Evolutionary conservation across 2,329 filamentous ascomycete genomes (phyloP), one percentile per base, ranked within the genome.

Genomic region (Waltergamsia citrina): DNA sequence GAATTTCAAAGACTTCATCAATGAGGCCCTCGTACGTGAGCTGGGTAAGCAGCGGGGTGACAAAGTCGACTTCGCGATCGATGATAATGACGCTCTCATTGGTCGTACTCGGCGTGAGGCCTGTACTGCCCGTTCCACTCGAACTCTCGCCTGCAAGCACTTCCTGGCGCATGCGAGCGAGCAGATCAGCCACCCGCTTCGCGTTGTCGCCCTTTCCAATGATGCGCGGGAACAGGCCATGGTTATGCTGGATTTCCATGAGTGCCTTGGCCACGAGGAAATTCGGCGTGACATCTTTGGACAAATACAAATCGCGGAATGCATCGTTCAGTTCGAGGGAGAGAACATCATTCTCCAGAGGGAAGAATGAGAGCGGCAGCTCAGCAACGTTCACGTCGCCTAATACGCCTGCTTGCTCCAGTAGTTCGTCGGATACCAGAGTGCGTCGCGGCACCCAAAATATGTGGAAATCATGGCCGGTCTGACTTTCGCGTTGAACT

Each of bases 151-250:
- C 83, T 29, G 87, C 85, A 25, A 82, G 65, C 11, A 88, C 67
- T 59, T 98, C 92, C 51, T 88, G 87, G 43, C 90, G 81, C 85
- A 95, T 95, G 21, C 87, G 84, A 30, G 83, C 69, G 7, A 98
- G 71, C 9, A 95, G 68, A 51, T 96, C 88, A 29, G 87, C 83
- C 3, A 98, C 74, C 32, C 79, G 78, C 52, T 90, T 88, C 23
- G 87, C 90, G 54, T 94, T 88, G 46, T 98, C 88, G 15, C 92
- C 92, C 59, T 98, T 96, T 19, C 92, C 92, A 30, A 93, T 80
- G 38, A 98, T 92, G 11, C 90, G 78, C 18, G 92, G 93, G 45
- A 98, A 96, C 10, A 98, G 74, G 3, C 92, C 93, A 59, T 95
- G 81, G 46, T 82, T 81, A 52, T 86, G 81, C 55, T 98, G 92